These are phyloP conservation scores for Euphrasia confusa DNA, from an alignment of 257 asterid species.

Conservation along the genomic window DNA sequence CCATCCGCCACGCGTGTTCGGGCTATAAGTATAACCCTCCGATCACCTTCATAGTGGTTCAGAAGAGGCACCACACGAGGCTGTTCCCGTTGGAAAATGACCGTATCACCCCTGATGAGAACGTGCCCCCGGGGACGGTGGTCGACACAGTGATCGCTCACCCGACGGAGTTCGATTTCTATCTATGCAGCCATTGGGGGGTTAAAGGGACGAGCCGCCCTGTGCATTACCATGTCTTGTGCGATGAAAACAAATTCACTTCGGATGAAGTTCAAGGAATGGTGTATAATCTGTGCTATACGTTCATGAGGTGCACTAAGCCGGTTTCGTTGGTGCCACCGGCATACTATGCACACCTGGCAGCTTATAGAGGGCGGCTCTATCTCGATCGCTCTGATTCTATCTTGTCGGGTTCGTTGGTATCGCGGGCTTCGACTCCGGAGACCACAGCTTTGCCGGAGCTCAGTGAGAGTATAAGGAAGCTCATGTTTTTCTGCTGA, in stretches of 20 bases:
- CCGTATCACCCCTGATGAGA: constrained; percentile 30
- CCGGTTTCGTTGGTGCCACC: constrained; percentile 96
- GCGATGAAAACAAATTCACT: constrained; percentile 82
- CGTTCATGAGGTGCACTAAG: constrained; percentile 90
- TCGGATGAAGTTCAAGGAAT: constrained; percentile 85
- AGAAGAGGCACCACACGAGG: constrained; percentile 87
- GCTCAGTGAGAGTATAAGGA: constrained; percentile 74
- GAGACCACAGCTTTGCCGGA: constrained; percentile 70
- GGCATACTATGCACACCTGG: constrained; percentile 89
- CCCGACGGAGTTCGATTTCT: constrained; percentile 82
- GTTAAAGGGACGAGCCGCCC: constrained; percentile 93
- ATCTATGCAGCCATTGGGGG: constrained; percentile 96
- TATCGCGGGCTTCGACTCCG: constrained; percentile 58
- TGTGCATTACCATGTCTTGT: constrained; percentile 72
- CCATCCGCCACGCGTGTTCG: constrained; percentile 56
- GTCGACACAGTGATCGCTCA: constrained; percentile 85
- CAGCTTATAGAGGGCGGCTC: constrained; percentile 86
- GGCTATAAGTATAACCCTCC: constrained; percentile 84
- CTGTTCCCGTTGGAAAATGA: constrained; percentile 35
- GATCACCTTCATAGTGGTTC: constrained; percentile 79
- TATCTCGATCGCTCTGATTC: constrained; percentile 63
- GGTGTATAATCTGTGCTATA: constrained; percentile 90
- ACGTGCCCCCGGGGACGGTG: constrained; percentile 87
- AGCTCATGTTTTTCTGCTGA: constrained; percentile 92
- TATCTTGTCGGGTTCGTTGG: background rate